Conservation (phyloP, 305 asterid species). For the Fraxinus baroniana region DNA sequence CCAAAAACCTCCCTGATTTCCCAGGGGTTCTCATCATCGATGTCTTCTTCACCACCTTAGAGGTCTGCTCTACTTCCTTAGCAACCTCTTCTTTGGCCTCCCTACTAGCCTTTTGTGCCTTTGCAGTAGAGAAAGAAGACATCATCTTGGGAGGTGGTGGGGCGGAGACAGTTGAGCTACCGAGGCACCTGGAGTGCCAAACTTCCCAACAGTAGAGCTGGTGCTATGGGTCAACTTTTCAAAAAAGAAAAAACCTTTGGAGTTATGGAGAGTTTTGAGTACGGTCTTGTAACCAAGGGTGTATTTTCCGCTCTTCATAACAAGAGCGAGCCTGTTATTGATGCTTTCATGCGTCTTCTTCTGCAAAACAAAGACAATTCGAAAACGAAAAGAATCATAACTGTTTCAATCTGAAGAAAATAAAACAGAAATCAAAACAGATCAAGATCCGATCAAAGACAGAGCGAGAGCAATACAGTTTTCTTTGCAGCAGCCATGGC, state of each 20-base stretch:
- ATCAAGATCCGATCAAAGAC: background rate
- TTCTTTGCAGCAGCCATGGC: slow-evolving; percentile 56
- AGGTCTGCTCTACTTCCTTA: too few relatives aligned
- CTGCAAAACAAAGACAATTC: slow-evolving; percentile 31
- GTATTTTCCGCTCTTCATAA: slow-evolving; percentile 80
- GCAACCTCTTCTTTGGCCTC: too few relatives aligned
- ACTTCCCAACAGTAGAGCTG: too few relatives aligned
- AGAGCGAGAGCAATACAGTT: slow-evolving; percentile 36
- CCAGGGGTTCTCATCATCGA: too few relatives aligned
- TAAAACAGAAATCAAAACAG: background rate
- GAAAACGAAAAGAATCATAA: background rate
- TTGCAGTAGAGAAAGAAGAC: too few relatives aligned
- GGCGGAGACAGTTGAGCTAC: too few relatives aligned
- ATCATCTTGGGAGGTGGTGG: too few relatives aligned
- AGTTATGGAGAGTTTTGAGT: slow-evolving; percentile 69
- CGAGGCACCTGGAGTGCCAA: too few relatives aligned
- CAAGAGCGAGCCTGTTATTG: slow-evolving; percentile 77
- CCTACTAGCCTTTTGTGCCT: too few relatives aligned
- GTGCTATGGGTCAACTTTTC: background rate
- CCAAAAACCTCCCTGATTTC: too few relatives aligned
- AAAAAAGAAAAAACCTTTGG: slow-evolving; percentile 50
- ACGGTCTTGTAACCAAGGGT: slow-evolving; percentile 88
- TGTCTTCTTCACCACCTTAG: too few relatives aligned
- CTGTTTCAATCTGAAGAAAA: too few relatives aligned
- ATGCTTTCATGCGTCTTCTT: slow-evolving; percentile 88